Conservation (phyloP, 2,329 filamentous ascomycete genomes). For the Mycosphaerella sp. region DNA sequence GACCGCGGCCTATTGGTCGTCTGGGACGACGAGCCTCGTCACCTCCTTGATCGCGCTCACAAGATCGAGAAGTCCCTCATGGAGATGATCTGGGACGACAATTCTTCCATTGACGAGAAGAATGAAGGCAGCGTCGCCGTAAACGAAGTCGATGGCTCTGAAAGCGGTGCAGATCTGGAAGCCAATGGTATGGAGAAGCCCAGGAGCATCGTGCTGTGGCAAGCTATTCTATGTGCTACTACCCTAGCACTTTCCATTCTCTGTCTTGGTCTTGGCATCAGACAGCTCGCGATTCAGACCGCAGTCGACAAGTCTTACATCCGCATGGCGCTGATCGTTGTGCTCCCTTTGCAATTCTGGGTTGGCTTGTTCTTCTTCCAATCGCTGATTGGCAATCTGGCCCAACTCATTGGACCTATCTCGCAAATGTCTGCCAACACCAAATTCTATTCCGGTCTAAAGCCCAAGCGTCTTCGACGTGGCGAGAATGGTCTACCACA, state of each 20-base stretch:
- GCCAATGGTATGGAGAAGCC: slow-evolving; percentile 34
- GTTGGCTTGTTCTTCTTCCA: slow-evolving; percentile 51
- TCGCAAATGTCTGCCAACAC: slow-evolving; percentile 41
- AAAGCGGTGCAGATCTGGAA: slow-evolving; percentile 35
- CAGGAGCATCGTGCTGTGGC: slow-evolving; percentile 51
- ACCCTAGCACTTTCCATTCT: slow-evolving; percentile 50
- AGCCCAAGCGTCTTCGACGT: slow-evolving; percentile 37
- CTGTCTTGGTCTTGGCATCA: slow-evolving; percentile 54
- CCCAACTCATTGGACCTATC: slow-evolving; percentile 42
- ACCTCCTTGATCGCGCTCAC: slow-evolving; percentile 48
- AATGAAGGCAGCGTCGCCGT: slow-evolving; percentile 38
- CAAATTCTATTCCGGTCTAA: slow-evolving; percentile 42
- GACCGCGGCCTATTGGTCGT: slow-evolving; percentile 55
- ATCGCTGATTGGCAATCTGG: slow-evolving; percentile 38
- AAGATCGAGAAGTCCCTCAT: slow-evolving; percentile 51
- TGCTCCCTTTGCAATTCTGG: slow-evolving; percentile 53
- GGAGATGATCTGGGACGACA: slow-evolving; percentile 53
- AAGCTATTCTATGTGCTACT: slow-evolving; percentile 48
- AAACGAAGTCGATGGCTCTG: slow-evolving; percentile 30
- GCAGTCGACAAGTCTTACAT: slow-evolving; percentile 49
- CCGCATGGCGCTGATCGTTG: slow-evolving; percentile 50
- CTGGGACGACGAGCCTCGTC: slow-evolving; percentile 58
- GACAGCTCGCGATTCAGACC: slow-evolving; percentile 50
- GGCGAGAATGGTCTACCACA: slow-evolving; percentile 39
- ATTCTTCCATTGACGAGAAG: slow-evolving; percentile 39